These are phyloP conservation scores for Cystobasidium pallidum DNA, from an alignment of 1,284 basidiomycete species.

Conservation along the genomic window DNA sequence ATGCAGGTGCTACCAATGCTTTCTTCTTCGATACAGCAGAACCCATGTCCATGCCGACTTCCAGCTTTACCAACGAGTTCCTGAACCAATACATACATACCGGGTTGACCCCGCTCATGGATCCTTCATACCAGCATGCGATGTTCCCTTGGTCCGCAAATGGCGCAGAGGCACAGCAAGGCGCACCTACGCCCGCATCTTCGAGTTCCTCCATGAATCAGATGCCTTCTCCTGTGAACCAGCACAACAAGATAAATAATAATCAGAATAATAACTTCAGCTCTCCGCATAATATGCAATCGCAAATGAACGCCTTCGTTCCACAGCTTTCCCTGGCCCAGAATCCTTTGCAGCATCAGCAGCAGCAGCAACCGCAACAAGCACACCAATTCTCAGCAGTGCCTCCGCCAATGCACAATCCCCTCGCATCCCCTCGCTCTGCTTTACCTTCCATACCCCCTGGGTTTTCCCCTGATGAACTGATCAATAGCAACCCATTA, in stretches of 20 bases:
- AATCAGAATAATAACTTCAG: not conserved
- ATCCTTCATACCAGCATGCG: conserved; percentile 12
- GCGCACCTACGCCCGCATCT: conserved; percentile 7
- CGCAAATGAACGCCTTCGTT: not conserved
- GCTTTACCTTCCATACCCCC: conserved; percentile 11
- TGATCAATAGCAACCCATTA: conserved; percentile 23
- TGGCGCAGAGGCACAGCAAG: not conserved
- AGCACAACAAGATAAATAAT: not conserved
- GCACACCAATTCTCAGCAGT: not conserved
- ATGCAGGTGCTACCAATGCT: not conserved
- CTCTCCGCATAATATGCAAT: not conserved
- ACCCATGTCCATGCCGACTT: conserved; percentile 11
- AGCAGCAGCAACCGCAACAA: conserved; percentile 3
- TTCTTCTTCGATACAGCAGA: conserved; percentile 37
- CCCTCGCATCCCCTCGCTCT: not conserved
- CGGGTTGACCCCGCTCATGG: conserved; percentile 23
- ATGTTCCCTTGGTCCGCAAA: conserved; percentile 21
- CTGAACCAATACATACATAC: conserved; percentile 25
- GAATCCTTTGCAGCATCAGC: not conserved
- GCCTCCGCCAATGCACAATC: conserved; percentile 1
- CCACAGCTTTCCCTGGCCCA: not conserved
- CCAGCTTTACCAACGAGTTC: conserved; percentile 29
- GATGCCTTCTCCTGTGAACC: conserved; percentile 9
- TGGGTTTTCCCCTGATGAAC: conserved; percentile 23
- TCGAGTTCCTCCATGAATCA: conserved; percentile 17